Conservation (phyloP, 129 eudicot genomes). For the Logfia minima region DNA sequence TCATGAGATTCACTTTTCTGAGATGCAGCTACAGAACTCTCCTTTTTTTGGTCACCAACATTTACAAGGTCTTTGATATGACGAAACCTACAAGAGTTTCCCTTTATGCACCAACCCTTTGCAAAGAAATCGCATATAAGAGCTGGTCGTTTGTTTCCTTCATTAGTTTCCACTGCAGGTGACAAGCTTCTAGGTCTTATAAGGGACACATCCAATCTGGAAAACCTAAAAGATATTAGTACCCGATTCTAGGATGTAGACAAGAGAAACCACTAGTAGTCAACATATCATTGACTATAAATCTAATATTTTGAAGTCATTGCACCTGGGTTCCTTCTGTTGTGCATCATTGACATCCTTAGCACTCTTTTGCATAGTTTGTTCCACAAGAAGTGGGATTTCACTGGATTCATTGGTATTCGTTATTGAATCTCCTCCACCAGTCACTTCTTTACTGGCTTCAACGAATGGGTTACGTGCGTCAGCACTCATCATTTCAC, state of each 20-base stretch:
- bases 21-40: conserved; percentile 36
- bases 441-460: conserved; percentile 18
- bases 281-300: conserved; percentile 19
- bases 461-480: conserved; percentile 17
- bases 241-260: conserved; percentile 28
- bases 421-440: conserved; percentile 25
- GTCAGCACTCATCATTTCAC: conserved; percentile 21
- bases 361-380: conserved; percentile 26
- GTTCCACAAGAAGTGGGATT: conserved; percentile 28
- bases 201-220: conserved; percentile 54
- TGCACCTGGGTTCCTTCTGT: conserved; percentile 50
- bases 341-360: conserved; percentile 40
- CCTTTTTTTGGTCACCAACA: conserved; percentile 31
- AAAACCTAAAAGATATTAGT: conserved; percentile 46
- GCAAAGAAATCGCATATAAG: conserved; percentile 68
- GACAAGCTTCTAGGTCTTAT: conserved; percentile 59
- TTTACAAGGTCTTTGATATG: conserved; percentile 46
- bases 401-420: conserved; percentile 16
- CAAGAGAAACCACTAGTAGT: conserved; percentile 20
- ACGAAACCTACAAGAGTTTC: conserved; percentile 84
- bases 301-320: conserved; percentile 5
- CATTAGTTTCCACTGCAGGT: conserved; percentile 43
- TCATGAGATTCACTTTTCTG: conserved; percentile 35
- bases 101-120: conserved; percentile 98
- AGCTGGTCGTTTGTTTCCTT: conserved; percentile 58